Evolutionary conservation across 2,329 filamentous ascomycete species (phyloP).

Genomic region (Furcasterigmium furcatum): DNA sequence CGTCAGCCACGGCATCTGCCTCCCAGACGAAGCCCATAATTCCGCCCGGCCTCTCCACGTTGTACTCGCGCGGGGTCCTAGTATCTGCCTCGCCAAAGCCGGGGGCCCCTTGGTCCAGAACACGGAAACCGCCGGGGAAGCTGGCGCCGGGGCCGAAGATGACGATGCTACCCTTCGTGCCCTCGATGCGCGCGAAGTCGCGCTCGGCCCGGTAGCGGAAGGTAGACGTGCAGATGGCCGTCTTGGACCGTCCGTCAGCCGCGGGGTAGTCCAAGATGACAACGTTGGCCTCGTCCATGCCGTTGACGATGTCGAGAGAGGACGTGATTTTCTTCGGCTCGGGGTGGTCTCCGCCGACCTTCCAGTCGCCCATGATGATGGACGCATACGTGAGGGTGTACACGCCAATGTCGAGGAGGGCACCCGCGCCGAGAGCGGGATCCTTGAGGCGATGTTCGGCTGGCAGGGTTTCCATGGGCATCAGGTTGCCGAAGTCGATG

Average conservation of each 20-base stretch:
- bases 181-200: slow-evolving; percentile 33
- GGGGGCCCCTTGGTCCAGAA: slow-evolving; percentile 14
- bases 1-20: slow-evolving; percentile 36
- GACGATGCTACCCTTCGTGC: slow-evolving; percentile 17
- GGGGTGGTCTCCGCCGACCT: slow-evolving; percentile 16
- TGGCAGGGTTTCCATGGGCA: slow-evolving; percentile 25
- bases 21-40: slow-evolving; percentile 39
- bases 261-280: slow-evolving; percentile 34
- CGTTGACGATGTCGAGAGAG: slow-evolving; percentile 28
- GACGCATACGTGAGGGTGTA: slow-evolving; percentile 36
- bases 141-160: slow-evolving; percentile 29
- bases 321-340: slow-evolving; percentile 29
- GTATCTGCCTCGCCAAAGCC: background rate
- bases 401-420: slow-evolving; percentile 38
- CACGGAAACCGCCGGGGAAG: slow-evolving; percentile 28
- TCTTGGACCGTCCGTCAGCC: slow-evolving; percentile 18
- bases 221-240: slow-evolving; percentile 39
- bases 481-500: slow-evolving; percentile 35
- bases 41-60: slow-evolving; percentile 27
- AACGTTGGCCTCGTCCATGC: slow-evolving; percentile 29
- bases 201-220: slow-evolving; percentile 16
- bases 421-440: slow-evolving; percentile 35
- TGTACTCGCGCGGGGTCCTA: slow-evolving; percentile 20
- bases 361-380: slow-evolving; percentile 23
- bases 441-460: slow-evolving; percentile 30